These are phyloP conservation scores for Orychophragmus violaceus DNA, from an alignment of 345 rosid species.

Conservation along the genomic window DNA sequence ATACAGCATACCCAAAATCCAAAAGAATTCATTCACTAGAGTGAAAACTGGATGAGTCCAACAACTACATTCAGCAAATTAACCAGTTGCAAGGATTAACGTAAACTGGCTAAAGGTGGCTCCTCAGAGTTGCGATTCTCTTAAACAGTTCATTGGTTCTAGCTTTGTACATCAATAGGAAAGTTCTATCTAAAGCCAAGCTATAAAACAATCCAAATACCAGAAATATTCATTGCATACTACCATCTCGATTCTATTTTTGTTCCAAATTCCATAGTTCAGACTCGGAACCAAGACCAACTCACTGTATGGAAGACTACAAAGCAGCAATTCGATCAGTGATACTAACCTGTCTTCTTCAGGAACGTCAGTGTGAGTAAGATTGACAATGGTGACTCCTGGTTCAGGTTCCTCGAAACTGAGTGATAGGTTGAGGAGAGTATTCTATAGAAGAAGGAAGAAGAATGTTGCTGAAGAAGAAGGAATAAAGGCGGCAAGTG, in stretches of 20 bases:
- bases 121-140: neutral
- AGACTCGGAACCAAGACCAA: slow-evolving; percentile 3
- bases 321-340: neutral
- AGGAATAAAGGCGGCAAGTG: too few relatives aligned
- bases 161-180: neutral
- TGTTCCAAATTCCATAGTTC: neutral
- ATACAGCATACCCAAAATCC: neutral
- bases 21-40: neutral
- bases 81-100: neutral
- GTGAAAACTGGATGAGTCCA: neutral
- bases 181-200: neutral
- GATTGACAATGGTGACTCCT: slow-evolving; percentile 69
- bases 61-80: neutral
- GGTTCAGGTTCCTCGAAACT: slow-evolving; percentile 70
- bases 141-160: neutral
- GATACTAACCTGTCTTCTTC: slow-evolving; percentile 80
- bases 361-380: slow-evolving; percentile 75
- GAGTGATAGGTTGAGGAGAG: too few relatives aligned
- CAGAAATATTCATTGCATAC: neutral
- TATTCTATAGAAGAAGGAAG: too few relatives aligned
- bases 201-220: neutral
- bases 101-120: neutral
- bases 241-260: neutral
- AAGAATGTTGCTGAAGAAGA: too few relatives aligned
- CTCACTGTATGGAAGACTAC: neutral